Base-by-base conservation (phyloP, 371 early-diverging fungal species). In the Choanephora cucurbitarum region DNA sequence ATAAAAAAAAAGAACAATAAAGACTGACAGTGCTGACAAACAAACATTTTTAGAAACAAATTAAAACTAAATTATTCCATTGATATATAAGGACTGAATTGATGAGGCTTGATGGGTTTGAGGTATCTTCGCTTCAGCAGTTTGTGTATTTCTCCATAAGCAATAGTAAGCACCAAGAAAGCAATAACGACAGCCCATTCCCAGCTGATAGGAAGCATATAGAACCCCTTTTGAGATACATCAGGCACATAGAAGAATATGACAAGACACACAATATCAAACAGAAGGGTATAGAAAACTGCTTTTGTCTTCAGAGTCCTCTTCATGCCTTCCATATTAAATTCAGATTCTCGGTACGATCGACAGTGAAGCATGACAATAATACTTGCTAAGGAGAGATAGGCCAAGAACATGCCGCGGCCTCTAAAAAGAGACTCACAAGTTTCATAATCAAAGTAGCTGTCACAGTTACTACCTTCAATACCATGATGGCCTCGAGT, bases 131-230 rank as follows among this genome's bases (percentile, higher is more conserved):
- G 56, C 47, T 69, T 69, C 37, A 64, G 14, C 14, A 37, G 15
- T 58, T 78, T 78, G 66, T 76, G 78, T 33, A 87, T 87, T 60
- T 89, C 89, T 13, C 87, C 81, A 66, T 87, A 82, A 14, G 80
- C 54, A 6, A 83, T 63, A 55, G 76, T 86, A 28, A 80, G 48
- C 8, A 85, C 53, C 51, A 77, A 46, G 5, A 80, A 62, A n/a
- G 69, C 75, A n/a, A 79, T 48, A 44, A 82, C 82, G 8, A 85
- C 41, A 31, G 84, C 86, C 89, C 90, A 89, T 70, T 90, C 89
- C 81, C 85, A 87, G 31, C 73, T 69, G 33, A 88, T 77, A 28
- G 71, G 60, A 34, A 62, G 39, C 60, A 86, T 82, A 63, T 77
- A 80, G 56, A 90, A 88, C 40, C 85, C 84, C 31, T 64, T 51